Percentiles rank a stretch among this genome's conserved stretches.
Conservation (phyloP, 2,329 filamentous ascomycete species). For the Boeremia lycopersici region DNA sequence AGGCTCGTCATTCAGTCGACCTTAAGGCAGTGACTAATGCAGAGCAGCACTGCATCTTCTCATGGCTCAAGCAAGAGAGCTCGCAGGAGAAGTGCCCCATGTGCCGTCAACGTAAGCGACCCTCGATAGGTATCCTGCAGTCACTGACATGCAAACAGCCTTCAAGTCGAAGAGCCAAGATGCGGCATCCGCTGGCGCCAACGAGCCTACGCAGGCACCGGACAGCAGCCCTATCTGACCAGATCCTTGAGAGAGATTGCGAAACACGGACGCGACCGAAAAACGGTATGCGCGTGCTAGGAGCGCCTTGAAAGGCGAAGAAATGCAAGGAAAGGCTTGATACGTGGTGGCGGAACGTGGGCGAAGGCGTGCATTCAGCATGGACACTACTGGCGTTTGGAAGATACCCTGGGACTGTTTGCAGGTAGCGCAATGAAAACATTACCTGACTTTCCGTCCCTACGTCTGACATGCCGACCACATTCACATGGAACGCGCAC, state of each 20-base stretch:
- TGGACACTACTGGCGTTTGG: constrained; percentile 24
- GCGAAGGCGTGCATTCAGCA: too few species aligned
- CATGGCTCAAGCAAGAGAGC: constrained; percentile 95
- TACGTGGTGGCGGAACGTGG: neutral
- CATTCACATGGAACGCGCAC: constrained; percentile 27
- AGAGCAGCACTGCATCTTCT: constrained; percentile 84
- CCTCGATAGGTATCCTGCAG: neutral
- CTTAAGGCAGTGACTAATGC: constrained; percentile 11
- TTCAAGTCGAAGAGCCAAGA: constrained; percentile 49
- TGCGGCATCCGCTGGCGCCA: constrained; percentile 26
- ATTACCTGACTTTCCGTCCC: neutral
- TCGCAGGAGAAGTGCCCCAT: constrained; percentile 95
- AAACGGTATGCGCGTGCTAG: neutral
- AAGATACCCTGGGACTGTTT: constrained; percentile 28
- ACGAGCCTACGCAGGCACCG: constrained; percentile 21
- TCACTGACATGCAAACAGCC: constrained; percentile 33
- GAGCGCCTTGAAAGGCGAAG: neutral
- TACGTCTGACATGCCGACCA: neutral
- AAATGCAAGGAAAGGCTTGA: neutral
- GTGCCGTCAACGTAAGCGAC: constrained; percentile 83
- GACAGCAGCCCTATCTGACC: constrained; percentile 27
- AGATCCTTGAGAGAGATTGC: neutral
- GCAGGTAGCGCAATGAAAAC: neutral
- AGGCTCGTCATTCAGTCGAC: constrained; percentile 10
- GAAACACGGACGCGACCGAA: neutral